Evolutionary conservation across 331 rosid genomes (phyloP).

Genomic region (Quercus phellos): DNA sequence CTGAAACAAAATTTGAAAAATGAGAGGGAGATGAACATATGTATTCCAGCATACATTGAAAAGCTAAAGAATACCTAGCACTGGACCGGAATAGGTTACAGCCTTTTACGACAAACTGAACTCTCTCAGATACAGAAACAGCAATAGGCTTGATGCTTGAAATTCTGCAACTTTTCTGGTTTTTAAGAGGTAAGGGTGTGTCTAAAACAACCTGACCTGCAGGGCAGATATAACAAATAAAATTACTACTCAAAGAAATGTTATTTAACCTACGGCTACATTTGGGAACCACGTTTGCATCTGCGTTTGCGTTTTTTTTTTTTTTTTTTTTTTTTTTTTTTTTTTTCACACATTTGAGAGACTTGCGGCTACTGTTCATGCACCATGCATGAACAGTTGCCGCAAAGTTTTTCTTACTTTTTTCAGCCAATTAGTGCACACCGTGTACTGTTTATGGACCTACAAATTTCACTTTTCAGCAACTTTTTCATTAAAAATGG

Average conservation of each 20-base stretch:
- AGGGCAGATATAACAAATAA: constrained; percentile 17
- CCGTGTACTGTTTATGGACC: too few relatives aligned
- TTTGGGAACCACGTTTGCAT: too few relatives aligned
- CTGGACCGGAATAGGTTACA: constrained; percentile 50
- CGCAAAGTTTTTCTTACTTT: too few relatives aligned
- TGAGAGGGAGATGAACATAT: background rate
- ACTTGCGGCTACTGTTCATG: too few relatives aligned
- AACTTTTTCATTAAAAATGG: too few relatives aligned
- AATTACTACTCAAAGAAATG: background rate
- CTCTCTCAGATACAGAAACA: constrained; percentile 47
- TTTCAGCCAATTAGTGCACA: too few relatives aligned
- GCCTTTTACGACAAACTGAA: constrained; percentile 67
- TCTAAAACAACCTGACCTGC: constrained; percentile 82
- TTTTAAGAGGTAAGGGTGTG: constrained; percentile 56
- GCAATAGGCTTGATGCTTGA: constrained; percentile 77
- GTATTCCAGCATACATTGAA: background rate
- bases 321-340: too few relatives aligned
- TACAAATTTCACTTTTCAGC: too few relatives aligned
- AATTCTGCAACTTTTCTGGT: constrained; percentile 49
- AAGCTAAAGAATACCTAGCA: constrained; percentile 46
- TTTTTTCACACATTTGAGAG: too few relatives aligned
- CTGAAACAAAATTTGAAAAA: constrained; percentile 16
- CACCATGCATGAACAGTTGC: too few relatives aligned
- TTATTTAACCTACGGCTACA: background rate
- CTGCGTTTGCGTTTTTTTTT: too few relatives aligned